Evolutionary conservation across 768 basidiomycete genomes (phyloP), one percentile per base, ranked within the genome.

Genomic region (Neoboletus magnificus): DNA sequence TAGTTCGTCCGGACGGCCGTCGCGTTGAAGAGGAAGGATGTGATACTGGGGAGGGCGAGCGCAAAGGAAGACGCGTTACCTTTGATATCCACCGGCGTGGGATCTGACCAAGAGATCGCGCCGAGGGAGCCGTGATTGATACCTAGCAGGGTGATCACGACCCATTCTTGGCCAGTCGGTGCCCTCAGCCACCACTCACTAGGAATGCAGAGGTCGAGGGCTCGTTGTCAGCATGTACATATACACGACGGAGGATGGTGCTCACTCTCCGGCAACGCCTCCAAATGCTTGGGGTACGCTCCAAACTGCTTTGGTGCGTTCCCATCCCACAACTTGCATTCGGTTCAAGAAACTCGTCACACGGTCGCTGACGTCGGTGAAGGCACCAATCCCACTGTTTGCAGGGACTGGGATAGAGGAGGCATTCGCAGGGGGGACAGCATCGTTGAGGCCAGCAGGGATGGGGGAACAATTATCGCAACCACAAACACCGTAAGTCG

Each of bases 231-330:
- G 33, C 1, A 25, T 16, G 18, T 12, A n/a, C n/a, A n/a, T n/a
- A 37, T 39, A 9, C 27, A 9, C 9, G 23, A 35, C 5, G 22
- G 32, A 8, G 42, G n/a, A 11, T 3, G 32, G 0, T 5, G 69
- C 76, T 64, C 45, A 77, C 73, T 67, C 63, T 25, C 63, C 66
- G 3, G 64, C 15, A 20, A 48, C 61, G 41, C 78, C 79, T 35
- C 87, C 87, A 59, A 91, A 91, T 1, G 80, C 88, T 67, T 91
- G 89, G 2, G 89, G 86, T 0, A 91, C 88, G 6, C 83, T 82
- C 90, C 90, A 92, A 4, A 89, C 77, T 2, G 83, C 76, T 63
- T 87, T 85, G 10, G 79, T 82, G 18, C 82, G 73, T 57, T 84
- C 84, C 83, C 87, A 86, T 4, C 85, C 86, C 43, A 83, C 77